These are phyloP conservation scores for Cercophora sp. DNA, from an alignment of 495 filamentous ascomycete species.

Conservation along the genomic window DNA sequence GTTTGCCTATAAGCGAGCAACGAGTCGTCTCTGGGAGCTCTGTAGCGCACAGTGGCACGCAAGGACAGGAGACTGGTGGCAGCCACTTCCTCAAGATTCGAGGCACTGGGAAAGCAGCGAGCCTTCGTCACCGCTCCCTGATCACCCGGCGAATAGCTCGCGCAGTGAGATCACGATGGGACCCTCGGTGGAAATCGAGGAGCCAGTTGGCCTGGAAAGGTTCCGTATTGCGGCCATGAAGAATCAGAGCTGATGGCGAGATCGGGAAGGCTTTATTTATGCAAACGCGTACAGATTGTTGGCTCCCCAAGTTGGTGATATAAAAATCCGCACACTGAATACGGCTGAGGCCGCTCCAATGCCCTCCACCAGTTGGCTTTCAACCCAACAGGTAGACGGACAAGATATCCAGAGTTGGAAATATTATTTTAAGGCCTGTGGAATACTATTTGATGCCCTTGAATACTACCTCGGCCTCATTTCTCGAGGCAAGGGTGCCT, in stretches of 20 bases:
- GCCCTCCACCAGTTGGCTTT: too few relatives aligned
- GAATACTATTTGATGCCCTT: too few relatives aligned
- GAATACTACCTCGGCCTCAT: too few relatives aligned
- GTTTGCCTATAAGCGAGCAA: conserved; percentile 67
- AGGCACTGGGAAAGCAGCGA: conserved; percentile 54
- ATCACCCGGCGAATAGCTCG: not conserved
- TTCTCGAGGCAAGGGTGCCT: too few relatives aligned
- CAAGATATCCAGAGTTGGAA: too few relatives aligned
- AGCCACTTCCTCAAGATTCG: conserved; percentile 54
- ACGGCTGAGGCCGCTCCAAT: too few relatives aligned
- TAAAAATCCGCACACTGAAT: too few relatives aligned
- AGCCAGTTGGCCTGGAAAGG: conserved; percentile 38
- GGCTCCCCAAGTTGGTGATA: too few relatives aligned
- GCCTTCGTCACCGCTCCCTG: conserved; percentile 18
- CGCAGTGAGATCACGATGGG: conserved; percentile 34
- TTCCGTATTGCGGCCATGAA: conserved; percentile 27
- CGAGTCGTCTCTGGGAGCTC: conserved; percentile 67
- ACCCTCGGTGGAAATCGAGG: conserved; percentile 36
- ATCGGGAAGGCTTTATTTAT: too few relatives aligned
- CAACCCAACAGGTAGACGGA: too few relatives aligned
- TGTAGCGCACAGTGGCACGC: conserved; percentile 62
- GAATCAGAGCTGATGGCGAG: conserved; percentile 8
- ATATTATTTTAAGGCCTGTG: too few relatives aligned
- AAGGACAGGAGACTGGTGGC: conserved; percentile 57
- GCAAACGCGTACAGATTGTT: too few relatives aligned